phyloP scores from a whole-genome alignment of 2,329 filamentous ascomycete species.

The Cytospora schulzeri region DNA sequence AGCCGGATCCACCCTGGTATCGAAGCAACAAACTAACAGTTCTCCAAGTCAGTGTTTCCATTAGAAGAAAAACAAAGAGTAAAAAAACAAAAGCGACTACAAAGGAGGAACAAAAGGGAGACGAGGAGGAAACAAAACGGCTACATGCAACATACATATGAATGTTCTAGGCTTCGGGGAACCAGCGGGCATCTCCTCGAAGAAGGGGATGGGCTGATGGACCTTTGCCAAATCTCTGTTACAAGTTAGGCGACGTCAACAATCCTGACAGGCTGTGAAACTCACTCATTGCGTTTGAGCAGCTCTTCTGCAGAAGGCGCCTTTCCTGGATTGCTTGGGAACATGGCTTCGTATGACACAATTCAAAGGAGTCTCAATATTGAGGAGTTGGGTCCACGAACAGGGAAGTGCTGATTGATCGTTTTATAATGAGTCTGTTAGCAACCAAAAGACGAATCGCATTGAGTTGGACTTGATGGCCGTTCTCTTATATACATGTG shows the following conservation, averaged over 20 bases:
- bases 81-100: no score
- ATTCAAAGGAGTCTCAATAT: not conserved
- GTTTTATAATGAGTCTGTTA: no score
- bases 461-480: no score
- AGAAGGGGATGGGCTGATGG: not conserved
- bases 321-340: not conserved
- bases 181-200: not conserved
- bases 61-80: no score
- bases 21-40: constrained; percentile 12
- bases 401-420: no score
- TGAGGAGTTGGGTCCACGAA: no score
- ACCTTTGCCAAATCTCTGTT: not conserved
- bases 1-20: not conserved
- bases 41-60: not conserved
- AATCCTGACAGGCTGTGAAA: not conserved
- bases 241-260: not conserved
- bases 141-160: not conserved
- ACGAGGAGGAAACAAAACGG: no score
- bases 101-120: no score
- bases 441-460: no score
- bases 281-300: not conserved
- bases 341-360: not conserved
- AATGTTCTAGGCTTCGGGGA: constrained; percentile 11
- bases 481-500: no score
- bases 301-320: not conserved